Percentiles rank a stretch among this genome's conserved stretches.
These are phyloP conservation scores for Xylaria hypoxylon DNA, from an alignment of 2,329 filamentous ascomycete species.

Conservation along the genomic window DNA sequence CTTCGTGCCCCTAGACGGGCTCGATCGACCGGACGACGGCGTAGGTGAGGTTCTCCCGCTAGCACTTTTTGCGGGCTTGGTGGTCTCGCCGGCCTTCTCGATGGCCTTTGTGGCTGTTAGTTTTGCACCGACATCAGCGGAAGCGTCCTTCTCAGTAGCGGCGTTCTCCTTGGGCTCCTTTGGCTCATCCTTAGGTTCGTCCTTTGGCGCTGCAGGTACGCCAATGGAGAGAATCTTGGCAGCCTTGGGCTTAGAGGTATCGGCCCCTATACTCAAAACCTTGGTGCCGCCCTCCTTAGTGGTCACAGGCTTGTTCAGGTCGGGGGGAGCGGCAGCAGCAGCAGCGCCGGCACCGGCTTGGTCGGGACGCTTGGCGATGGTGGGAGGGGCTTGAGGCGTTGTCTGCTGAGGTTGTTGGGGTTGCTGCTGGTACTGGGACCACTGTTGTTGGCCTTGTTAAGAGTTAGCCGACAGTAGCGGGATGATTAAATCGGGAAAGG, in stretches of 20 bases:
- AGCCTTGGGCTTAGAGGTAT: conserved; percentile 61
- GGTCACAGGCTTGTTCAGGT: conserved; percentile 62
- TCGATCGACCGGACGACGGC: conserved; percentile 85
- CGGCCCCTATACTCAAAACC: conserved; percentile 72
- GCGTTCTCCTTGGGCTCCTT: conserved; percentile 49
- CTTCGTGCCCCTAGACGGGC: conserved; percentile 73
- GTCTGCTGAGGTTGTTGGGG: conserved; percentile 59
- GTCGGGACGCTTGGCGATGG: conserved; percentile 72
- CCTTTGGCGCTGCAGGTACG: conserved; percentile 64
- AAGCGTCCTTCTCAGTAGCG: conserved; percentile 46
- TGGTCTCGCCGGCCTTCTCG: conserved; percentile 84
- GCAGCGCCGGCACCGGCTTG: conserved; percentile 55
- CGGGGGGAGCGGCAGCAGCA: conserved; percentile 55
- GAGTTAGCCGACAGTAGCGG: conserved; percentile 23
- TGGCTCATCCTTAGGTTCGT: conserved; percentile 60
- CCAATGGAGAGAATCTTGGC: conserved; percentile 85
- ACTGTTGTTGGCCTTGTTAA: conserved; percentile 61
- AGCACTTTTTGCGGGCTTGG: conserved; percentile 57
- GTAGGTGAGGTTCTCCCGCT: conserved; percentile 83
- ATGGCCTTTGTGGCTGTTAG: conserved; percentile 89
- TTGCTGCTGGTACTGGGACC: conserved; percentile 62
- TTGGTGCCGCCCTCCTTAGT: conserved; percentile 70
- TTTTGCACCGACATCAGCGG: conserved; percentile 75
- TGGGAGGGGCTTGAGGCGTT: conserved; percentile 57
- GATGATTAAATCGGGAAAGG: not conserved